These are phyloP conservation scores for Aspergillus sparsus DNA, from an alignment of 495 filamentous ascomycete species.

Conservation along the genomic window DNA sequence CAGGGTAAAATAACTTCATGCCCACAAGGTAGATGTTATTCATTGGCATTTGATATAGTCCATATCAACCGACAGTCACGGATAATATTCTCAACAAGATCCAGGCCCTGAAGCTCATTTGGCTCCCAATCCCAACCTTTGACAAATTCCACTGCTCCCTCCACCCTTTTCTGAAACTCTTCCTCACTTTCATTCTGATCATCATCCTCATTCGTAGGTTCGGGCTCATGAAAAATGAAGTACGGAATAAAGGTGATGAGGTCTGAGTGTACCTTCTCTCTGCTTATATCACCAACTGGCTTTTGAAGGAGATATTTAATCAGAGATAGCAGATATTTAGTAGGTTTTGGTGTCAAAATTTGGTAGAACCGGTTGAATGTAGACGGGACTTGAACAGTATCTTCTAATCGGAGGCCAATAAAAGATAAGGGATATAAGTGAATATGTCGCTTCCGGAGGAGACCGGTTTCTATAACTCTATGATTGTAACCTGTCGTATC, in stretches of 20 bases:
- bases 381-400: slow-evolving; percentile 22
- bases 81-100: slow-evolving; percentile 21
- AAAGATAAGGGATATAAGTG: slow-evolving; percentile 22
- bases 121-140: slow-evolving; percentile 24
- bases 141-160: slow-evolving; percentile 12
- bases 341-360: slow-evolving; percentile 25
- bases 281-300: slow-evolving; percentile 5
- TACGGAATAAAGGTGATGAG: slow-evolving; percentile 20
- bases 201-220: slow-evolving; percentile 18
- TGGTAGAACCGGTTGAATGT: slow-evolving; percentile 15
- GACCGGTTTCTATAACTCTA: background rate
- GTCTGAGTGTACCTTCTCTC: slow-evolving; percentile 16
- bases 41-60: slow-evolving; percentile 1
- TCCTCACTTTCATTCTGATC: slow-evolving; percentile 24
- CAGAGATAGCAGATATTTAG: slow-evolving; percentile 14
- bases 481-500: background rate
- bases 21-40: no score
- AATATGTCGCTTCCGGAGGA: background rate
- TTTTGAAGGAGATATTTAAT: slow-evolving; percentile 14
- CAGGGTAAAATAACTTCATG: no score
- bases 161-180: slow-evolving; percentile 26
- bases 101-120: slow-evolving; percentile 4
- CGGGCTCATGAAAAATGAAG: slow-evolving; percentile 19
- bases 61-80: slow-evolving; percentile 19
- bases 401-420: slow-evolving; percentile 21